Base-by-base conservation (phyloP, 148 eudicot species). In the Spergularia bocconei region DNA sequence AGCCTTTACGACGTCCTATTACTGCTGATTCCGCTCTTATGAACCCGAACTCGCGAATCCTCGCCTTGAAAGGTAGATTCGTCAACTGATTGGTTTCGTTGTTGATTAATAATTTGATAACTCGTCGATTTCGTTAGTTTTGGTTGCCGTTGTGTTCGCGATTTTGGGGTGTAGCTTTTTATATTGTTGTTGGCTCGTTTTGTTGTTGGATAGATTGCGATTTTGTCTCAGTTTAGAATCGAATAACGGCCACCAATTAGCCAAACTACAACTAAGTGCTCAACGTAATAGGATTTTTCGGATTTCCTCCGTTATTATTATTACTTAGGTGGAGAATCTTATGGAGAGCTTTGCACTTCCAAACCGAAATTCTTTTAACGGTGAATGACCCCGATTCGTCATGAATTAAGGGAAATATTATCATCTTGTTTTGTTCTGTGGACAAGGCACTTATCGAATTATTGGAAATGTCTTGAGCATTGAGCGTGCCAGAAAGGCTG, bases 1-100 rank as follows among this genome's bases (percentile, higher is more conserved):
- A 94, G 85, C 98, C 98, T 7, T 82, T 94, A 82, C 84, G 98
- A 78, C 80, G 98, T 78, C 97, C 98, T 8, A 94, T 94, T 58
- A 94, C 98, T 7, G 98, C 98, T 0, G 98, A 94, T 66, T 94
- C 98, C 11, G 97, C 98, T 61, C 87, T 94, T 55, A 94, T 94
- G 98, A 94, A 94, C 81, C 98, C 98, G 0, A 88, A 86, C 80
- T 71, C 93, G 17, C 85, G 89, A 82, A 90, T 94, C 65, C 84
- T 94, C 11, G 98, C 98, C 23, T 88, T 94, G 48, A 94, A 94
- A 90, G 98, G 98, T 94, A 88, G 6, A 25, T 52, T 29, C 4
- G 1, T 52, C 41, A 1, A 68, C 53, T 50, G 54, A 67, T 47
- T 7, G 11, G 33, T 47, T 48, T 44, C 10, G 10, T 47, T 48